Conservation (phyloP, 495 filamentous ascomycete genomes). For the Lasiosphaeria hispida region DNA sequence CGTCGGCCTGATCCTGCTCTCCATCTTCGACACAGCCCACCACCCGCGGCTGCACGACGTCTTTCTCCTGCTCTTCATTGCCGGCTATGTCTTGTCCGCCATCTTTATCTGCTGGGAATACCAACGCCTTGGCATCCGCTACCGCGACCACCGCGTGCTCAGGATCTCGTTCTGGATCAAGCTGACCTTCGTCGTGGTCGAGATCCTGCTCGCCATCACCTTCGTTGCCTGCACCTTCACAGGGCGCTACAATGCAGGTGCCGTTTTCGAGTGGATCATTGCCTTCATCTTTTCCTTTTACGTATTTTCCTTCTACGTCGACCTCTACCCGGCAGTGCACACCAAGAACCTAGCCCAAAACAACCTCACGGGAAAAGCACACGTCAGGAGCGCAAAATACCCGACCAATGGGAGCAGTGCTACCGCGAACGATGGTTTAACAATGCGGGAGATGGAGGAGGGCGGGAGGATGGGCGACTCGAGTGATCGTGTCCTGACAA, state of each 20-base stretch:
- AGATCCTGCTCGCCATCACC: slow-evolving; percentile 69
- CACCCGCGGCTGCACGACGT: slow-evolving; percentile 67
- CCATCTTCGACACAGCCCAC: slow-evolving; percentile 74
- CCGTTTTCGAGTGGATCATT: slow-evolving; percentile 72
- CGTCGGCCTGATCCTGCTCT: slow-evolving; percentile 72
- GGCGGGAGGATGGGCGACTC: background rate
- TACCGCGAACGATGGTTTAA: too few species aligned
- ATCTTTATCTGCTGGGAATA: slow-evolving; percentile 88
- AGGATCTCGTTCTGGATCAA: slow-evolving; percentile 80
- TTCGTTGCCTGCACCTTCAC: slow-evolving; percentile 49
- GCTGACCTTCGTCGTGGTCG: slow-evolving; percentile 72
- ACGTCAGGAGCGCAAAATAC: background rate
- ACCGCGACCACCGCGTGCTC: slow-evolving; percentile 65
- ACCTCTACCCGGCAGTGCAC: slow-evolving; percentile 75
- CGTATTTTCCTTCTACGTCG: slow-evolving; percentile 82
- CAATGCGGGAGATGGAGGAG: slow-evolving; percentile 4
- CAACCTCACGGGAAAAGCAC: background rate
- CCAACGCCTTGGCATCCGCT: slow-evolving; percentile 71
- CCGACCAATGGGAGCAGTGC: background rate
- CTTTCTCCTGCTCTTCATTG: slow-evolving; percentile 83
- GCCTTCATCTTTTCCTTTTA: slow-evolving; percentile 90
- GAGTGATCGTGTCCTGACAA: background rate
- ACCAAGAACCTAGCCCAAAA: slow-evolving; percentile 43
- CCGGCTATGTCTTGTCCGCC: slow-evolving; percentile 74
- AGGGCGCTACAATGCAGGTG: slow-evolving; percentile 51